Percentiles rank a stretch among this genome's conserved stretches.
Conservation (phyloP, 768 basidiomycete species). For the Rhodotorula graminis region DNA sequence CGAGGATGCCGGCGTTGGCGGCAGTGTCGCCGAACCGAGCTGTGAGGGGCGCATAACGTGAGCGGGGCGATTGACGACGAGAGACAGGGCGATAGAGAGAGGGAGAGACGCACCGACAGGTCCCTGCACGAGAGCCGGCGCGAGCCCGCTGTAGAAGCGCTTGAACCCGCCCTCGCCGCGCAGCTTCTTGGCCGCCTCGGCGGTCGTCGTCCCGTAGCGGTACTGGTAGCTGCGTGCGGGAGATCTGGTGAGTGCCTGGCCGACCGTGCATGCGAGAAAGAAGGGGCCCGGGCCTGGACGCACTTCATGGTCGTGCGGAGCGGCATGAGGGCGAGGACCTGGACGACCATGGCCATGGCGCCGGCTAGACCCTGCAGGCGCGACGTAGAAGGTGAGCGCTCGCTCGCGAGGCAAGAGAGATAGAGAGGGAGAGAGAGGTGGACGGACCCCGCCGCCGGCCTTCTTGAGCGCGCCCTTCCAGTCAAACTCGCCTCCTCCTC, state of each 20-base stretch:
- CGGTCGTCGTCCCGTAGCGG: conserved; percentile 68
- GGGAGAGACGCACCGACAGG: conserved; percentile 42
- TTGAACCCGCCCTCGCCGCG: conserved; percentile 68
- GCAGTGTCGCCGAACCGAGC: conserved; percentile 87
- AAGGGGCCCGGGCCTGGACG: not conserved
- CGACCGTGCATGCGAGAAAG: conserved; percentile 58
- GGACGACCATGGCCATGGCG: conserved; percentile 77
- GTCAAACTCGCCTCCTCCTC: conserved; percentile 63
- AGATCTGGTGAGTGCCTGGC: not conserved
- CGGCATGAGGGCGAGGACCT: conserved; percentile 58
- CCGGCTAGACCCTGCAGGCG: conserved; percentile 14
- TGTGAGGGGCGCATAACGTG: conserved; percentile 44
- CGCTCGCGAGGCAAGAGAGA: conserved; percentile 47
- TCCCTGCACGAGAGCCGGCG: conserved; percentile 76
- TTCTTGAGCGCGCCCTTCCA: conserved; percentile 66
- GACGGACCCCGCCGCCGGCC: conserved; percentile 82
- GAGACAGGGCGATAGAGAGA: too few relatives aligned
- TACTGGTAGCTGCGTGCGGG: conserved; percentile 27
- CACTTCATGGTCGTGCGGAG: conserved; percentile 92
- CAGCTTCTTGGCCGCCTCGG: conserved; percentile 61
- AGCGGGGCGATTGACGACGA: too few relatives aligned
- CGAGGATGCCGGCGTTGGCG: conserved; percentile 85
- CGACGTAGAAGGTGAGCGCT: not conserved
- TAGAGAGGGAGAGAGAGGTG: conserved; percentile 44
- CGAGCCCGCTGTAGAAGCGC: conserved; percentile 75